Evolutionary conservation across 805 yeast species (phyloP), one percentile per base, ranked within the genome.

Genomic region (Saccharomycopsis fodiens): DNA sequence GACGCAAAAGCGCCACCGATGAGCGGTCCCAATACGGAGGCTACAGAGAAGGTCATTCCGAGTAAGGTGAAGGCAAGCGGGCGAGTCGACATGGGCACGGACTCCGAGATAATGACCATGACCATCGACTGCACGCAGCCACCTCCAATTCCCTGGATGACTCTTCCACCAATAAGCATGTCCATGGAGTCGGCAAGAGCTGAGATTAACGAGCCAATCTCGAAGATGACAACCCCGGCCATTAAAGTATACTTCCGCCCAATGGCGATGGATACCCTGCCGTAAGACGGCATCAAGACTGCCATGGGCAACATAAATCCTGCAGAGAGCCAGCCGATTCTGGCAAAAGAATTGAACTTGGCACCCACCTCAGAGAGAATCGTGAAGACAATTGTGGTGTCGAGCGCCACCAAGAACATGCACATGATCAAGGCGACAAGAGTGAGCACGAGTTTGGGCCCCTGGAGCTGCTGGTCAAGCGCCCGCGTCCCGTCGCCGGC

Each of bases 111-210:
- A 22, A 82, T 73, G 27, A 81, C 74, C 49, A 73, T 68, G 3
- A 71, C 73, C 59, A 79, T 62, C 1, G 79, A 66, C 54, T 75
- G 79, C 39, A 81, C 70, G 21, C 84, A 84, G 30, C 85, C 82
- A 7, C 80, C 87, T 13, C 89, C 91, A 30, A 78, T 57, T 42
- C 93, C 93, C 44, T 78, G 77, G 17, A 83, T 63, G 5, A 76
- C 80, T 54, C 95, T 69, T 1, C 87, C 89, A 2, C 79, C 86
- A 48, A 83, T 79, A 39, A 84, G 60, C 69, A 74, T 72, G 44
- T 70, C 64, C 78, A 83, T 79, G 29, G 68, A 65, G 16, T 55
- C 59, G 1, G 86, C 62, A 3, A 74, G 52, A 1, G 84, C 89
- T 45, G 74, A 64, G 4, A 81, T 61, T 45, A 80, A 63, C 0